A percentile compares a stretch with the other conserved stretches of the same genome.
These are phyloP conservation scores for Linum lewisii DNA, from an alignment of 345 rosid genomes.

Conservation along the genomic window DNA sequence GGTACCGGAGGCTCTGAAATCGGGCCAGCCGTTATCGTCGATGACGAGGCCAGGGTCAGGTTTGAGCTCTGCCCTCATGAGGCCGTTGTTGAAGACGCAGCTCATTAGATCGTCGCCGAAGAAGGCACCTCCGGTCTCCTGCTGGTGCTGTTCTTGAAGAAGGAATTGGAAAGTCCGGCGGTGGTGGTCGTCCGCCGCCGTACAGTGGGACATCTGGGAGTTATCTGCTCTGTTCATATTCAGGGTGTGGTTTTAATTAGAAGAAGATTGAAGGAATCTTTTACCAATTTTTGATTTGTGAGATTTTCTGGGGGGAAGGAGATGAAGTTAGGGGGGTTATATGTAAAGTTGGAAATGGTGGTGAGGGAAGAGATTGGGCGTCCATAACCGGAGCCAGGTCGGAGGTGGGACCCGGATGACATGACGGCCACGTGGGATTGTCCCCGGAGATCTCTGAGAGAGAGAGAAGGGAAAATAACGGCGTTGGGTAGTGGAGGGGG, in stretches of 20 bases:
- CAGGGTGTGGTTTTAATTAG: not conserved
- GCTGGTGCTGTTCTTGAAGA: conserved; percentile 9
- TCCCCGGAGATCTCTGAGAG: conserved; percentile 3
- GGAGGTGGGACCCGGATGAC: conserved; percentile 33
- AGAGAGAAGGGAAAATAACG: conserved; percentile 14
- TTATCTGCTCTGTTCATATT: conserved; percentile 26
- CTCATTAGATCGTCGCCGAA: conserved; percentile 25
- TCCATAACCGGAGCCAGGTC: conserved; percentile 28
- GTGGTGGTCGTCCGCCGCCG: conserved; percentile 36
- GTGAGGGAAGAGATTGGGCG: conserved; percentile 19
- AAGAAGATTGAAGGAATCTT: not conserved
- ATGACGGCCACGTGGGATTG: conserved; percentile 58
- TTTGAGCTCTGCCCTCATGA: conserved; percentile 26
- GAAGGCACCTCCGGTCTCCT: conserved; percentile 10
- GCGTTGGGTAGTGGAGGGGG: conserved; percentile 15
- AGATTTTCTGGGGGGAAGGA: not conserved
- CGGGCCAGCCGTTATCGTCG: conserved; percentile 28
- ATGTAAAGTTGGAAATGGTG: conserved; percentile 2
- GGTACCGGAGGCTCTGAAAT: conserved; percentile 1
- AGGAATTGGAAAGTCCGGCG: not conserved
- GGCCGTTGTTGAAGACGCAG: conserved; percentile 11
- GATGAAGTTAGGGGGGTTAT: conserved; percentile 8
- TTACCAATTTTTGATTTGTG: no score
- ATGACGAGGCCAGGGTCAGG: conserved; percentile 34
- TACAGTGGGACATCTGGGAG: conserved; percentile 32